A percentile compares a stretch with the other conserved stretches of the same genome.
phyloP scores from a whole-genome alignment of 2,329 filamentous ascomycete genomes.

The Pseudogymnoascus sp. region DNA sequence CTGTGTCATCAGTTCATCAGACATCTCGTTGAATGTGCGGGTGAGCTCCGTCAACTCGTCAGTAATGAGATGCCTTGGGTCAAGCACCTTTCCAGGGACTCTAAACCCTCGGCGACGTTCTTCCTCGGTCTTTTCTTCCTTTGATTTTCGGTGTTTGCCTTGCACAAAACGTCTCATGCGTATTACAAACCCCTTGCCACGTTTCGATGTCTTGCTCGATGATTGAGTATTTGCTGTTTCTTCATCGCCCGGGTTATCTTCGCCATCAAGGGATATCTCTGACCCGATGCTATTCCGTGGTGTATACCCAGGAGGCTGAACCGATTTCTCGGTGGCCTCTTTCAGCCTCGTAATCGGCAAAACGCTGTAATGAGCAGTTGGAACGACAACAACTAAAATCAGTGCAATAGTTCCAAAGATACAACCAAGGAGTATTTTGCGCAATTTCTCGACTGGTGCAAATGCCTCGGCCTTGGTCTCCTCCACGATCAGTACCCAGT shows the following conservation, averaged over 20 bases:
- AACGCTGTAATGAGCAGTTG: constrained; percentile 74
- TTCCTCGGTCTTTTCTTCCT: constrained; percentile 34
- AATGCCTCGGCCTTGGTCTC: constrained; percentile 67
- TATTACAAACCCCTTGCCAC: constrained; percentile 22
- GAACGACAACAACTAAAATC: constrained; percentile 62
- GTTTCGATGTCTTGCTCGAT: constrained; percentile 25
- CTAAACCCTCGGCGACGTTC: constrained; percentile 49
- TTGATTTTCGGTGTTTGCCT: constrained; percentile 17
- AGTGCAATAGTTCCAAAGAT: constrained; percentile 75
- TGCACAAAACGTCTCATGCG: constrained; percentile 21
- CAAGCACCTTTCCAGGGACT: constrained; percentile 74
- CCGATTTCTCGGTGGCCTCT: constrained; percentile 63
- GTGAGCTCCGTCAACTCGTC: constrained; percentile 83
- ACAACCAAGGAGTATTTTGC: constrained; percentile 72
- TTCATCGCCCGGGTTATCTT: constrained; percentile 19
- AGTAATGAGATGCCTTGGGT: constrained; percentile 64
- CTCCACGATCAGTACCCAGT: constrained; percentile 80
- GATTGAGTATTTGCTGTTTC: constrained; percentile 18
- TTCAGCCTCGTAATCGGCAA: constrained; percentile 70
- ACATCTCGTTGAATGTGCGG: constrained; percentile 86
- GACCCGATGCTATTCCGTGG: constrained; percentile 23
- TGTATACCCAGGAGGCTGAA: constrained; percentile 33
- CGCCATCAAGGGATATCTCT: constrained; percentile 18
- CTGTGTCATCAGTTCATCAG: constrained; percentile 78
- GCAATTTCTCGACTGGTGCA: constrained; percentile 63